Conservation (phyloP, 2,329 filamentous ascomycete genomes). For the Amphichorda felina region DNA sequence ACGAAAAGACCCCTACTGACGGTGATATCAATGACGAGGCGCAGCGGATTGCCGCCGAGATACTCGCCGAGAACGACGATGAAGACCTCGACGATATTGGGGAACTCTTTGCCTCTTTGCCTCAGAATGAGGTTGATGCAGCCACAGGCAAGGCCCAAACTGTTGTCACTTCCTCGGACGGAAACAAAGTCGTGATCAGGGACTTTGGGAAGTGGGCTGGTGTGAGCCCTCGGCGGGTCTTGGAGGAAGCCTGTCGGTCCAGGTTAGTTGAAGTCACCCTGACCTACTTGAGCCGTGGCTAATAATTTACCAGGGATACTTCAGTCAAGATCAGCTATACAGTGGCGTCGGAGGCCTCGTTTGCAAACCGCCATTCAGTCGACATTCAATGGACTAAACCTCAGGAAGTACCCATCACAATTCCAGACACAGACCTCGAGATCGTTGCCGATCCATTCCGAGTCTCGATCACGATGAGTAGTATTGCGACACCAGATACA, state of each 20-base stretch:
- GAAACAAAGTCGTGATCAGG: constrained; percentile 49
- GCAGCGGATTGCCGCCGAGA: constrained; percentile 43
- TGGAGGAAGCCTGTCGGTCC: constrained; percentile 82
- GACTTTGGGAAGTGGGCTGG: constrained; percentile 82
- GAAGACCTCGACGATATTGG: constrained; percentile 39
- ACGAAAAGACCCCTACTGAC: constrained; percentile 20
- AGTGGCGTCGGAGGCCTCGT: constrained; percentile 59
- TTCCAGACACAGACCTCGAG: constrained; percentile 27
- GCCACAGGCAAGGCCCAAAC: constrained; percentile 45
- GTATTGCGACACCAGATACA: constrained; percentile 59
- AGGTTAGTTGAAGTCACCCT: constrained; percentile 33
- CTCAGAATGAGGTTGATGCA: constrained; percentile 47
- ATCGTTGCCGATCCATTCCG: constrained; percentile 32
- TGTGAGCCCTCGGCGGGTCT: constrained; percentile 58
- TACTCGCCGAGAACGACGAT: constrained; percentile 38
- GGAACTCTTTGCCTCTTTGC: constrained; percentile 46
- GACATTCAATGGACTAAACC: constrained; percentile 69
- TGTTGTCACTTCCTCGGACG: constrained; percentile 38
- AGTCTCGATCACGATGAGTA: constrained; percentile 61
- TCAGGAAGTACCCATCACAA: constrained; percentile 36
- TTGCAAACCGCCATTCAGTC: constrained; percentile 65
- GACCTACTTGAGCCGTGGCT: neutral
- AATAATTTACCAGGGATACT: constrained; percentile 46
- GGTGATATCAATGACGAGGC: constrained; percentile 42
- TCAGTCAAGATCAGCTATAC: constrained; percentile 55